A percentile compares a stretch with the other conserved stretches of the same genome.
Evolutionary conservation across 1,284 basidiomycete genomes (phyloP).

Genomic region (Ustilago curta): DNA sequence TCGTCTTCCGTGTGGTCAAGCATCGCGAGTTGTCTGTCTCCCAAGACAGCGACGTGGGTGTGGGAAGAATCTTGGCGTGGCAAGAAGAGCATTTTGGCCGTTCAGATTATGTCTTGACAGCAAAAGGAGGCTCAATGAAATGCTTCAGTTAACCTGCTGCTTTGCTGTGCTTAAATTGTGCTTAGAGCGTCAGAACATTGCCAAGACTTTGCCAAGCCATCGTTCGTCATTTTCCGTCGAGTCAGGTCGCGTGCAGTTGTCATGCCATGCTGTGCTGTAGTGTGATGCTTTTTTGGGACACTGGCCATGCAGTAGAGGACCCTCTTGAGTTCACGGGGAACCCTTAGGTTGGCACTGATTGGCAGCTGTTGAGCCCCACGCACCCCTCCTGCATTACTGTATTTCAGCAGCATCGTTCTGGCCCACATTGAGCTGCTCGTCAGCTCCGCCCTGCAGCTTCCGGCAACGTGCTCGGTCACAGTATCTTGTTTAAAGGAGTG

Average conservation of each 20-base stretch:
- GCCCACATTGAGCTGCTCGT: not conserved
- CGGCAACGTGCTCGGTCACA: slow-evolving; percentile 9
- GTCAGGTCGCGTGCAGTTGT: not conserved
- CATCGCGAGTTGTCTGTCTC: not conserved
- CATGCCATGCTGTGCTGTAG: slow-evolving; percentile 2
- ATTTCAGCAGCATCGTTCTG: not conserved
- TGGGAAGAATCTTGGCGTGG: too few relatives aligned
- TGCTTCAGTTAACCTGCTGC: not conserved
- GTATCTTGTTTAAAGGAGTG: not conserved
- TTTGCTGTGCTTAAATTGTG: too few relatives aligned
- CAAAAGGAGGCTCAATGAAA: not conserved
- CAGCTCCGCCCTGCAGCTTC: not conserved
- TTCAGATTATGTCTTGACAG: too few relatives aligned
- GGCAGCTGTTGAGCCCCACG: slow-evolving; percentile 15
- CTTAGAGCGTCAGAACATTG: slow-evolving; percentile 2
- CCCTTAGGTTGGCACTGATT: not conserved
- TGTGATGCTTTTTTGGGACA: slow-evolving; percentile 7
- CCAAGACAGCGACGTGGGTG: slow-evolving; percentile 10
- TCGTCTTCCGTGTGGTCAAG: slow-evolving; percentile 19
- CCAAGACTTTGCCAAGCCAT: slow-evolving; percentile 37
- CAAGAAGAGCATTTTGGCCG: slow-evolving; percentile 1
- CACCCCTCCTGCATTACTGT: not conserved
- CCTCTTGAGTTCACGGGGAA: slow-evolving; percentile 17
- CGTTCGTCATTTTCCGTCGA: slow-evolving; percentile 24
- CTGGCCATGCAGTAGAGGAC: not conserved